Percentiles rank a stretch among this genome's conserved stretches.
Conservation (phyloP, 2,329 filamentous ascomycete genomes). For the Calonectria naviculata region DNA sequence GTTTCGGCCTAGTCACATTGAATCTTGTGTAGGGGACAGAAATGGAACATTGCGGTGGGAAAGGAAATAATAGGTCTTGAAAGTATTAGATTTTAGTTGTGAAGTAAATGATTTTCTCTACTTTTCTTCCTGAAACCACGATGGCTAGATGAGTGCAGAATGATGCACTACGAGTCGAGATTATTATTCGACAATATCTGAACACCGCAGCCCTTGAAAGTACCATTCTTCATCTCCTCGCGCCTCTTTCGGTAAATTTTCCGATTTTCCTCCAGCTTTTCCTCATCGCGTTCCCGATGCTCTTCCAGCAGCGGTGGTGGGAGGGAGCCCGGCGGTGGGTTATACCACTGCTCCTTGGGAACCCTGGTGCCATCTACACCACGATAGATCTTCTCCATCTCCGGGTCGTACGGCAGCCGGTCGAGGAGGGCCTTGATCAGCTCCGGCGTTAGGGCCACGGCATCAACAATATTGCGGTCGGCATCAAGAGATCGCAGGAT, state of each 20-base stretch:
- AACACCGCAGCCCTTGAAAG: neutral
- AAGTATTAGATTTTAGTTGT: no score
- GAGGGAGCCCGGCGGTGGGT: neutral
- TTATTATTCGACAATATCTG: neutral
- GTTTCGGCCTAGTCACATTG: no score
- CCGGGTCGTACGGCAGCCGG: conserved; percentile 14
- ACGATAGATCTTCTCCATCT: conserved; percentile 9
- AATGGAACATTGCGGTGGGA: no score
- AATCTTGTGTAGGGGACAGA: no score
- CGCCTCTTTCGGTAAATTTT: neutral
- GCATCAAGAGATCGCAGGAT: conserved; percentile 28
- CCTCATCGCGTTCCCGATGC: neutral
- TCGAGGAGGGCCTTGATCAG: conserved; percentile 31
- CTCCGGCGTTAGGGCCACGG: conserved; percentile 9
- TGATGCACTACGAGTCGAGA: neutral
- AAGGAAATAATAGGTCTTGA: no score
- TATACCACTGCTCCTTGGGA: neutral
- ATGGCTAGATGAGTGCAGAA: no score
- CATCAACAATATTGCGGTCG: conserved; percentile 29
- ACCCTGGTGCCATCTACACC: conserved; percentile 47
- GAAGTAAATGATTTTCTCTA: no score
- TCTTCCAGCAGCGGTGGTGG: neutral
- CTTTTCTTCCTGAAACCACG: no score
- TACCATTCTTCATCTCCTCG: neutral
- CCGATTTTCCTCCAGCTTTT: neutral